Base-by-base conservation (phyloP, 441 rosid species). In the Caryocar brasiliense region DNA sequence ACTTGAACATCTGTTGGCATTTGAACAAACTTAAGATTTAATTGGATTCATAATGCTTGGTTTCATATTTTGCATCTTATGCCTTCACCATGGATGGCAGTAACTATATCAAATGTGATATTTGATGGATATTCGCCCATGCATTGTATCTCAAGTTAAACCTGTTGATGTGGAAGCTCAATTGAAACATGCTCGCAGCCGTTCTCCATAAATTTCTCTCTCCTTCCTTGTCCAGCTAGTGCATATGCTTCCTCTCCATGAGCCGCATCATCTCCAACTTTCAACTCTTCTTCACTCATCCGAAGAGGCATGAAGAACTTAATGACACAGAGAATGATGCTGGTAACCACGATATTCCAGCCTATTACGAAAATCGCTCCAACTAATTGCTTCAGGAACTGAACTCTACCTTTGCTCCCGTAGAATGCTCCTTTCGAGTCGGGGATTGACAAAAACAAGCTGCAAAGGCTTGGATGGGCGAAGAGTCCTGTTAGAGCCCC, bases 401-500 rank as follows among this genome's bases (percentile, higher is more conserved):
- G 32, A 6, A 33, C 9, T 34, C 54, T 28, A 13, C 22, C 30
- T 4, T 4, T 2, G 8, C 54, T 17, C 9, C 42, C 12, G 3
- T 49, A 23, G 54, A 35, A 49, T 21, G 54, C 28, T 1, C 15
- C 32, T 12, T 33, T 34, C 35, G 42, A 35, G 12, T 49, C 2
- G 5, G 22, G 21, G 12, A 35, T 25, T 34, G 22, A 21, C 12
- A 34, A 30, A 27, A 40, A 52, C 28, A 40, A 28, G 28, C 39
- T 19, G 6, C 51, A 10, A 14, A 60, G 58, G 48, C n/a, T 35
- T 1, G 64, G 64, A 52, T 52, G 51, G 0, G 70, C 60, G 24
- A 52, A 52, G 46, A 52, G 45, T 15, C 64, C 70, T 0, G 60
- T 47, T 40, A 58, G 64, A 41, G 54, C 37, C 29, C 64, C 69